Evolutionary conservation across 371 early-diverging fungal species (phyloP), one percentile per base, ranked within the genome.

Genomic region (Vairimorpha apis): DNA sequence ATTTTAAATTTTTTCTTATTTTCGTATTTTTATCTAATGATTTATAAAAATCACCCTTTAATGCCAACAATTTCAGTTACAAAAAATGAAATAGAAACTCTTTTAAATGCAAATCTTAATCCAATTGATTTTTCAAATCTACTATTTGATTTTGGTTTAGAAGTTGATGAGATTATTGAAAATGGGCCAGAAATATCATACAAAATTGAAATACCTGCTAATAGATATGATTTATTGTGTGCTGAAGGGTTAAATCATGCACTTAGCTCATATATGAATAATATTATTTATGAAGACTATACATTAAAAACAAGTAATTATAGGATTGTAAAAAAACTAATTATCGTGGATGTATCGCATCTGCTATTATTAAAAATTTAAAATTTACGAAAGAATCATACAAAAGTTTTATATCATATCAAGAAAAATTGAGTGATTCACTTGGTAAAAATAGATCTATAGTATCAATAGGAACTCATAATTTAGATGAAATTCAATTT

Each of bases 71-170:
- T 71, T 38, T 21, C 64, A 38, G 72, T 55, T 30, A 43, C 32
- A 55, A 71, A 71, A 43, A 3, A 35, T 12, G 64, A 55, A 23
- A 47, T 71, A 0, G 51, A 71, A 43, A 35, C 13, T 0, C 49
- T 51, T 10, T 51, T 82, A 35, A 33, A 56, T 2, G 77, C 67
- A 72, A 23, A 65, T 1, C 70, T 53, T 62, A 72, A 23, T 13
- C 77, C 80, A 76, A 87, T 89, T 51, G 91, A 92, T 76, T 92
- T 95, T 86, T 88, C 90, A 80, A 92, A 94, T 82, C 86, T 95
- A 67, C 92, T 97, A 84, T 99, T 99, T 87, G 92, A 94, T 82
- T 97, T 92, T 86, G 99, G 99, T 72, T 90, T 99, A 78, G 99
- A 99, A 86, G 86, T 97, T 33, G 99, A 99, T 77, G 99, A 95